Conservation (phyloP, 495 filamentous ascomycete genomes). For the Cercophora newfieldiana region DNA sequence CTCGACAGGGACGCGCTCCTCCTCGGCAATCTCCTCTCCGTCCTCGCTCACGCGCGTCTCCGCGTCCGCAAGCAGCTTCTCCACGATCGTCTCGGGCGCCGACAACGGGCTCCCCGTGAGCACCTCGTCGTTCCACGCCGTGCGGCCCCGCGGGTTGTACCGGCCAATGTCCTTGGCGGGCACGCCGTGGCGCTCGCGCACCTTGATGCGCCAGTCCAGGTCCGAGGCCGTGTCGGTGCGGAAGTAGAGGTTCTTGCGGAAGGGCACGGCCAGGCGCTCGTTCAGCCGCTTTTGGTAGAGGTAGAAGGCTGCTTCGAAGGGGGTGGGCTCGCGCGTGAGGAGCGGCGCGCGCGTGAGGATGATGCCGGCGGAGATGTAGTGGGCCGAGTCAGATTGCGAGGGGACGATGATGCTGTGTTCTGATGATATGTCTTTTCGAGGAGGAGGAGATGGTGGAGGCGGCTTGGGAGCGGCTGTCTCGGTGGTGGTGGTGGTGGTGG, state of each 20-base stretch:
- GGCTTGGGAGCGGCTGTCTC: not conserved
- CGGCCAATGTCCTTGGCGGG: conserved; percentile 80
- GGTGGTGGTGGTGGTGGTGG: conserved; percentile 10
- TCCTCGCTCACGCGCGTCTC: conserved; percentile 65
- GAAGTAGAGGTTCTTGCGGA: conserved; percentile 93
- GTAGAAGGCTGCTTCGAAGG: conserved; percentile 89
- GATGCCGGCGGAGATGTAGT: conserved; percentile 73
- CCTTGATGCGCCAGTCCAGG: conserved; percentile 87
- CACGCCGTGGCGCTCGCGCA: conserved; percentile 65
- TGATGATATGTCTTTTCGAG: too few relatives aligned
- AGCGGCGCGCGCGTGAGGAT: conserved; percentile 87
- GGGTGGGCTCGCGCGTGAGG: conserved; percentile 76
- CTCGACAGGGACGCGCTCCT: conserved; percentile 68
- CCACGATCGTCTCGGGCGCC: conserved; percentile 53
- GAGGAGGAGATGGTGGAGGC: too few relatives aligned
- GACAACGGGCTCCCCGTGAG: conserved; percentile 67
- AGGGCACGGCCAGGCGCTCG: conserved; percentile 85
- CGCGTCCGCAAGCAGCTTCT: conserved; percentile 70
- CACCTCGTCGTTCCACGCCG: conserved; percentile 90
- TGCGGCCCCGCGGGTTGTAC: conserved; percentile 75
- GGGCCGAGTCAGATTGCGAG: conserved; percentile 35
- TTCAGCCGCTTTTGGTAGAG: conserved; percentile 97
- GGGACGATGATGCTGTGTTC: conserved; percentile 7
- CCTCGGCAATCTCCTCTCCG: conserved; percentile 59
- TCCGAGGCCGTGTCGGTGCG: conserved; percentile 84